Conservation (phyloP, 1,139 yeast genomes). For the Candida sanyaensis region DNA sequence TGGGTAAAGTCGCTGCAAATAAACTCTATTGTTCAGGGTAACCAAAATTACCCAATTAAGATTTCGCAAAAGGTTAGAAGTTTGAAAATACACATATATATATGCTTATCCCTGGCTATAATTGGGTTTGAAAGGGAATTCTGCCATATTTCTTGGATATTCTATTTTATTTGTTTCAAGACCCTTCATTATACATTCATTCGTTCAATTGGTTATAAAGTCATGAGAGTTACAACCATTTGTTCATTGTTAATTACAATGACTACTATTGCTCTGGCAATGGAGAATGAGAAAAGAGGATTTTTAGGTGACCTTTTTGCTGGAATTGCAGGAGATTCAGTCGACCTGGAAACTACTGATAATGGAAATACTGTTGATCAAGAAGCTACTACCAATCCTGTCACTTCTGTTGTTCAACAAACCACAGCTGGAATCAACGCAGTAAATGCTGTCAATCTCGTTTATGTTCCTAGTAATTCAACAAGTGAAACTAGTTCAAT, state of each 20-base stretch:
- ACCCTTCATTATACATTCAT: too few relatives aligned
- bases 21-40: too few relatives aligned
- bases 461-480: too few relatives aligned
- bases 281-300: constrained; percentile 13
- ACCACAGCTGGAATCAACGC: too few relatives aligned
- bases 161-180: too few relatives aligned
- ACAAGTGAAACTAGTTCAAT: too few relatives aligned
- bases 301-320: constrained; percentile 19
- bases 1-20: constrained; percentile 1
- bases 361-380: too few relatives aligned
- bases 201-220: constrained; percentile 6
- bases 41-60: constrained; percentile 2
- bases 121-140: not conserved
- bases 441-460: constrained; percentile 12
- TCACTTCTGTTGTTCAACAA: too few relatives aligned
- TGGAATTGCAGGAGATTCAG: constrained; percentile 4
- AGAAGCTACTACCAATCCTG: constrained; percentile 9
- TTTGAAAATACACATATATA: constrained; percentile 4
- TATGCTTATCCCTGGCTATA: constrained; percentile 2
- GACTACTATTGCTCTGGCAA: constrained; percentile 13
- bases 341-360: too few relatives aligned
- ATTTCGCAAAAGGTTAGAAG: not conserved
- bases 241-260: constrained; percentile 12
- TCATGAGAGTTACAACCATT: constrained; percentile 12
- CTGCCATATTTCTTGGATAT: not conserved